phyloP scores from a whole-genome alignment of 805 yeast genomes.

The Yarrowia deformans region DNA sequence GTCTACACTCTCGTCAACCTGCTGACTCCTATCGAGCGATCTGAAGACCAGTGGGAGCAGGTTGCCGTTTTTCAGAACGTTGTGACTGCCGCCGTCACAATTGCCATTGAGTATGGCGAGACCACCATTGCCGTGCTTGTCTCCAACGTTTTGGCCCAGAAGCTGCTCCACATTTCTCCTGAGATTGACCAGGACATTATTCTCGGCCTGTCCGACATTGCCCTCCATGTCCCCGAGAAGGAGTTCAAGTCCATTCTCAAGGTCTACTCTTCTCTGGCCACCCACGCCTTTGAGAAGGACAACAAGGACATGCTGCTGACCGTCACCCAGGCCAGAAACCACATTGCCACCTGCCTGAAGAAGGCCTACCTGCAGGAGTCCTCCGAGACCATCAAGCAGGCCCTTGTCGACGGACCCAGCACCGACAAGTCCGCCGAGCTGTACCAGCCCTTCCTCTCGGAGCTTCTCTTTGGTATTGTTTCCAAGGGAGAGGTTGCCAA shows the following conservation, averaged over 20 bases:
- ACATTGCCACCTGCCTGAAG: conserved; percentile 51
- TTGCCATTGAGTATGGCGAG: conserved; percentile 71
- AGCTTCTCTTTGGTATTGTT: conserved; percentile 70
- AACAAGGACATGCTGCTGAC: conserved; percentile 50
- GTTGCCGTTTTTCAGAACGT: conserved; percentile 64
- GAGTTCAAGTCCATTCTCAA: conserved; percentile 72
- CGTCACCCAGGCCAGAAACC: conserved; percentile 40
- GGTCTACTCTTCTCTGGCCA: conserved; percentile 52
- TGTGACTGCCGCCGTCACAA: conserved; percentile 68
- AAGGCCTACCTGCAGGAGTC: conserved; percentile 58
- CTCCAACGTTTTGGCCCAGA: conserved; percentile 82
- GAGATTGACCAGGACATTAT: conserved; percentile 67
- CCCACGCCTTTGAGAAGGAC: conserved; percentile 55
- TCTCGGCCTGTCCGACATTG: conserved; percentile 67
- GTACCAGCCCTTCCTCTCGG: conserved; percentile 65
- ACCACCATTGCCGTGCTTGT: conserved; percentile 77
- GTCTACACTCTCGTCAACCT: conserved; percentile 84
- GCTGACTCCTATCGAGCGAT: conserved; percentile 55
- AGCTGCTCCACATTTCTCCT: conserved; percentile 55
- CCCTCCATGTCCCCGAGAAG: conserved; percentile 65
- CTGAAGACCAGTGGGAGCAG: conserved; percentile 41
- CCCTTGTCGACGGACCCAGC: conserved; percentile 41
- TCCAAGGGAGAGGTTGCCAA: conserved; percentile 80
- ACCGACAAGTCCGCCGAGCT: conserved; percentile 52
- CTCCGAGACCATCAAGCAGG: conserved; percentile 37